Percentiles rank a stretch among this genome's conserved stretches.
Conservation (phyloP, 2,329 filamentous ascomycete species). For the Trichoderma semiorbis region DNA sequence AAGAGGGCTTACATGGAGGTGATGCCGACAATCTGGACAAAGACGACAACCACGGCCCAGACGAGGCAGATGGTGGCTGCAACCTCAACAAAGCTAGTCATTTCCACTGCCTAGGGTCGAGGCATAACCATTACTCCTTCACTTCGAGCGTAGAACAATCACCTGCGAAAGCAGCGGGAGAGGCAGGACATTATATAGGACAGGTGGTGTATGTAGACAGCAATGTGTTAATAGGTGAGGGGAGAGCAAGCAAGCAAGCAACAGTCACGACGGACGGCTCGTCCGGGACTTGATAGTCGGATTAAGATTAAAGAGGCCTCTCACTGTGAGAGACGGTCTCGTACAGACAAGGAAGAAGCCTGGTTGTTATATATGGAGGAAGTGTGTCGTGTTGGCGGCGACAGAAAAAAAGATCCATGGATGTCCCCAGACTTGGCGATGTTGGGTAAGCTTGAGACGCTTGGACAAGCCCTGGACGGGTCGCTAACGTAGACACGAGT, state of each 20-base stretch:
- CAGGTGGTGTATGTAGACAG: not conserved
- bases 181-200: slow-evolving; percentile 2
- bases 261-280: not conserved
- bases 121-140: slow-evolving; percentile 15
- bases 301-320: not conserved
- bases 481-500: not conserved
- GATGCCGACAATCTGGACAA: slow-evolving; percentile 55
- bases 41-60: slow-evolving; percentile 51
- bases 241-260: not conserved
- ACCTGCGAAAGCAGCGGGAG: not conserved
- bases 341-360: not conserved
- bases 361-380: not conserved
- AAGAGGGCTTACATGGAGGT: slow-evolving; percentile 48
- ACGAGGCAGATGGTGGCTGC: slow-evolving; percentile 47
- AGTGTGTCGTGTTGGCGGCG: not conserved
- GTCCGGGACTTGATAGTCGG: not conserved
- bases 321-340: not conserved
- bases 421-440: not conserved
- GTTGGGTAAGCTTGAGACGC: not conserved
- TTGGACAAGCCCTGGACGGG: slow-evolving; percentile 4
- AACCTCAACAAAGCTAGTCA: slow-evolving; percentile 32
- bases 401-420: not conserved
- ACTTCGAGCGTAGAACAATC: not conserved
- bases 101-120: slow-evolving; percentile 20
- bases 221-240: not conserved